Base-by-base conservation (phyloP, 306 rosid genomes). In the Sicyos edulis region DNA sequence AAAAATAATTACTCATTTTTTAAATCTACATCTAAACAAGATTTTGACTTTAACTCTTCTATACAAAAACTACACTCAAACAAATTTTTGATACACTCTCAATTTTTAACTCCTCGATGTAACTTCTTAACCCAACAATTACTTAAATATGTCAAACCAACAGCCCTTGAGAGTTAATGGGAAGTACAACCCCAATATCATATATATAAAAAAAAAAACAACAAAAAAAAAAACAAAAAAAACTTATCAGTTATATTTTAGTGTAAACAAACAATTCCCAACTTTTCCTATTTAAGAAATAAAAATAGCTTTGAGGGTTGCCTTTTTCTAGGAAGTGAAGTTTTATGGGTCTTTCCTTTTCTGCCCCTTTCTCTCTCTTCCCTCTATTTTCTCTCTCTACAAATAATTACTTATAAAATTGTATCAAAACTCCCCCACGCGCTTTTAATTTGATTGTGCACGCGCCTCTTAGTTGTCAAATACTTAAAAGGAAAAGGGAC, bases 261-360 rank as follows among this genome's bases (percentile, higher is more conserved):
- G 8, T 20, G 19, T 21, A 66, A 67, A 22, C 54, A 45, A 67
- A 67, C 72, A 67, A 67, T 67, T 67, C 40, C 29, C 26, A 67
- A 67, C 72, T 67, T 67, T 67, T 67, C 54, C 54, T 42, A 66
- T 20, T 67, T 45, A 67, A 67, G 54, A 45, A 67, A 45, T 67
- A 21, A 20, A 67, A 62, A 44, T 7, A 34, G 17, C 13, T 42
- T 40, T 42, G 9, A 15, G 15, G 4, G 40, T 42, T 4, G 16
- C 55, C 72, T 67, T 67, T 67, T 67, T 67, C 20, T 2, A 67
- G 72, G 45, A 67, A 67, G 72, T 45, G 72, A 67, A 67, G 72
- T 12, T 21, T 45, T 45, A 45, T 6, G 19, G 0, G 2, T 22
- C 55, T 67, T 67, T 47, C 72, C 12, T 67, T 67, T 67, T 45